These are phyloP conservation scores for Decorospora gaudefroyi DNA, from an alignment of 2,329 filamentous ascomycete genomes.

Conservation along the genomic window DNA sequence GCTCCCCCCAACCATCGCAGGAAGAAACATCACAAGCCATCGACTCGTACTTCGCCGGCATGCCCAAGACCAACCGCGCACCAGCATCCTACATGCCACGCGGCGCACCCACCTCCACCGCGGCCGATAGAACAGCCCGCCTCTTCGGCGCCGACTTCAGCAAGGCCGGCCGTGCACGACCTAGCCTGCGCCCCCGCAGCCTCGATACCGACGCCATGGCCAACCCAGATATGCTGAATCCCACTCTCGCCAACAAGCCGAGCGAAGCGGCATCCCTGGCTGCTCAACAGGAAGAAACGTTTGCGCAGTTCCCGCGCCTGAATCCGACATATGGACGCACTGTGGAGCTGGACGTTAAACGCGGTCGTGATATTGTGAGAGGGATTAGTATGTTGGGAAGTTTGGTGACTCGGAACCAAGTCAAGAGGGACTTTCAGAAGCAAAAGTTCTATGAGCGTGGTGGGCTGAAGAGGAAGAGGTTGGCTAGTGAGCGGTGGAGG, in stretches of 20 bases:
- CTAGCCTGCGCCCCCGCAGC: slow-evolving; percentile 3
- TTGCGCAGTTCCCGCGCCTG: slow-evolving; percentile 41
- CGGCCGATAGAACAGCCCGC: slow-evolving; percentile 9
- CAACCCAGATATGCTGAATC: slow-evolving; percentile 20
- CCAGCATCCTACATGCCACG: slow-evolving; percentile 3
- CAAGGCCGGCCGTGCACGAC: slow-evolving; percentile 1
- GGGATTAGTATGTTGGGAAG: slow-evolving; percentile 53
- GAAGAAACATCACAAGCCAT: slow-evolving; percentile 24
- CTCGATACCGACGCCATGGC: slow-evolving; percentile 31
- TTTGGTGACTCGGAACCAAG: slow-evolving; percentile 58
- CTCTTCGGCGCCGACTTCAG: slow-evolving; percentile 30
- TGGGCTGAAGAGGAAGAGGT: slow-evolving; percentile 76
- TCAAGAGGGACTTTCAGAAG: slow-evolving; percentile 59
- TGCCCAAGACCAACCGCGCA: slow-evolving; percentile 6
- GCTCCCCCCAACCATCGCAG: slow-evolving; percentile 5
- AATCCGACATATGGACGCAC: slow-evolving; percentile 50
- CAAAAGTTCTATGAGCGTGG: slow-evolving; percentile 77
- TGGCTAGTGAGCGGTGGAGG: slow-evolving; percentile 71
- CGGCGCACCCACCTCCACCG: background rate
- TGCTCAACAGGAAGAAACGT: slow-evolving; percentile 26
- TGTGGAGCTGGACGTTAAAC: slow-evolving; percentile 41
- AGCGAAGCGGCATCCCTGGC: slow-evolving; percentile 17
- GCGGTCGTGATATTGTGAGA: slow-evolving; percentile 53
- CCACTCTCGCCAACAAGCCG: slow-evolving; percentile 25
- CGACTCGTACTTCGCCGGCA: slow-evolving; percentile 31